These are phyloP conservation scores for Leccinum rimulosum DNA, from an alignment of 768 basidiomycete genomes.

Conservation along the genomic window DNA sequence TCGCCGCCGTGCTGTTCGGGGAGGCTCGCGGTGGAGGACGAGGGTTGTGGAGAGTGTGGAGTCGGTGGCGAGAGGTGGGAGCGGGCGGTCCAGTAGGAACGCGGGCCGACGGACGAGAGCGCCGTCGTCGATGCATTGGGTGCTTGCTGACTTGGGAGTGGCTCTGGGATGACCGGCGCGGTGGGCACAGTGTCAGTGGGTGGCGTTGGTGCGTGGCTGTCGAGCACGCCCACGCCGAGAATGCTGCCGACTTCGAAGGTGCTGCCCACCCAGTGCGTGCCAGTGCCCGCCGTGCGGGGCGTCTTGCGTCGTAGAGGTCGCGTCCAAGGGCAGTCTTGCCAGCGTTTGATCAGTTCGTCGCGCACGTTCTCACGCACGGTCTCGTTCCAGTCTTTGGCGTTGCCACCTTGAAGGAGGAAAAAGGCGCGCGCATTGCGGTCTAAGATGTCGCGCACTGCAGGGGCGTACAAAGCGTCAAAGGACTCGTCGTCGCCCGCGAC, in stretches of 20 bases:
- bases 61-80: conserved; percentile 18
- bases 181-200: not conserved
- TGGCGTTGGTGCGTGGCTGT: conserved; percentile 18
- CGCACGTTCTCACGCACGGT: conserved; percentile 46
- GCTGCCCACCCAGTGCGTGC: conserved; percentile 60
- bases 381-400: conserved; percentile 64
- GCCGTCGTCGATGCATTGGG: conserved; percentile 20
- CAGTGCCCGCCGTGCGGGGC: not conserved
- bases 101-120: conserved; percentile 21
- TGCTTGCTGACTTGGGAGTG: not conserved
- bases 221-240: conserved; percentile 62
- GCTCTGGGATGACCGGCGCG: not conserved
- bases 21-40: conserved; percentile 15
- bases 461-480: conserved; percentile 35
- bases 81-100: conserved; percentile 22
- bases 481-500: conserved; percentile 29
- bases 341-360: conserved; percentile 57
- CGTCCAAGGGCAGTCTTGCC: conserved; percentile 71
- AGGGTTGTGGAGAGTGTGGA: conserved; percentile 1
- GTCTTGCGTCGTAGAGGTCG: conserved; percentile 35
- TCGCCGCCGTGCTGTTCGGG: conserved; percentile 14
- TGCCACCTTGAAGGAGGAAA: conserved; percentile 64
- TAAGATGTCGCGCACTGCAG: conserved; percentile 37
- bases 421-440: conserved; percentile 60
- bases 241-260: conserved; percentile 80